Conservation (phyloP, 805 yeast species). For the Debaryomyces castellii region DNA sequence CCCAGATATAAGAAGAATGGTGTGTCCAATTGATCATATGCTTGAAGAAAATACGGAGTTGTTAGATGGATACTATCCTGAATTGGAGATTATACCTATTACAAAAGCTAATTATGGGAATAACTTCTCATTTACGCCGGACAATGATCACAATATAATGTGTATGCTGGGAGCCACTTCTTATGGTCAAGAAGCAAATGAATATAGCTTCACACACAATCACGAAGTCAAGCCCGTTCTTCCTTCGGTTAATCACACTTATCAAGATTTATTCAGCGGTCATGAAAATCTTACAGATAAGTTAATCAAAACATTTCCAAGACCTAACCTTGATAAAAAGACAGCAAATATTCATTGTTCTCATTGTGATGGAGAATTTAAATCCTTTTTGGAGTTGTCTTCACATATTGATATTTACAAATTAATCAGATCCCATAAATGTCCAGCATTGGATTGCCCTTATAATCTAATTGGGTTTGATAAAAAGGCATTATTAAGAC, state of each 20-base stretch:
- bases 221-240: background rate
- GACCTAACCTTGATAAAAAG: background rate
- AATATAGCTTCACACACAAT: background rate
- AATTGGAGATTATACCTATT: background rate
- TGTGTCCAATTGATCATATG: background rate
- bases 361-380: constrained; percentile 6
- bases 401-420: constrained; percentile 19
- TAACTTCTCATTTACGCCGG: background rate
- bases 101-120: background rate
- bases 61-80: background rate
- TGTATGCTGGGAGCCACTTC: background rate
- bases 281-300: constrained; percentile 3
- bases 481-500: constrained; percentile 27
- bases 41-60: background rate
- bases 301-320: constrained; percentile 3
- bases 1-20: background rate
- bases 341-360: constrained; percentile 4
- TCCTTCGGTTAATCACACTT: background rate
- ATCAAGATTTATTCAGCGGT: background rate
- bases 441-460: constrained; percentile 31
- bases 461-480: constrained; percentile 28
- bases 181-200: background rate
- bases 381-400: constrained; percentile 12
- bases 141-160: background rate
- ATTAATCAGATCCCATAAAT: constrained; percentile 15